Evolutionary conservation across 768 basidiomycete genomes (phyloP).

Genomic region (Boletus patriciae): DNA sequence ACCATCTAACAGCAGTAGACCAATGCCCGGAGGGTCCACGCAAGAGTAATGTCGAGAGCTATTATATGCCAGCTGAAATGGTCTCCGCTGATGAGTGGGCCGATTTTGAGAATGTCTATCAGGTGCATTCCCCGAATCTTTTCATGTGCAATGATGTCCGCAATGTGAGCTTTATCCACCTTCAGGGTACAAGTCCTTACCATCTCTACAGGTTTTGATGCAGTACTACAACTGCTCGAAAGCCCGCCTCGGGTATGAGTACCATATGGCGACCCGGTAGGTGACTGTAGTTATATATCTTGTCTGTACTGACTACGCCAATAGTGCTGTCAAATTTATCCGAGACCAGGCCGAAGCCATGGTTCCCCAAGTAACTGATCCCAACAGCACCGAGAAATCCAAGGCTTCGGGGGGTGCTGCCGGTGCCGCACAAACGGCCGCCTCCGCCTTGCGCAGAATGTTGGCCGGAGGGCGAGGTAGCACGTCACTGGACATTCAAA

Average conservation of each 20-base stretch:
- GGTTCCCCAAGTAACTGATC: slow-evolving; percentile 14
- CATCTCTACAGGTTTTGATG: slow-evolving; percentile 64
- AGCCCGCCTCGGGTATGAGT: slow-evolving; percentile 75
- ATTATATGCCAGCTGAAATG: slow-evolving; percentile 67
- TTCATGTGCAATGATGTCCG: slow-evolving; percentile 74
- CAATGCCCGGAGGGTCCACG: slow-evolving; percentile 31
- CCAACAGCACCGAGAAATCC: slow-evolving; percentile 24
- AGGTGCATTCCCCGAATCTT: slow-evolving; percentile 83
- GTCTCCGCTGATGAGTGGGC: slow-evolving; percentile 71
- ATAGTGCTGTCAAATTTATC: slow-evolving; percentile 82
- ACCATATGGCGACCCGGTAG: slow-evolving; percentile 84
- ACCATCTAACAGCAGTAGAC: slow-evolving; percentile 51
- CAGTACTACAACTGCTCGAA: slow-evolving; percentile 86
- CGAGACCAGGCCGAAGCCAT: slow-evolving; percentile 70
- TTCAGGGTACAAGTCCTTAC: neutral
- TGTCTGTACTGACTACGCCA: slow-evolving; percentile 7
- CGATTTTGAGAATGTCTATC: slow-evolving; percentile 88
- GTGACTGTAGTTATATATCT: slow-evolving; percentile 20
- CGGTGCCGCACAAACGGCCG: slow-evolving; percentile 63
- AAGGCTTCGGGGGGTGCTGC: slow-evolving; percentile 38
- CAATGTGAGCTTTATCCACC: slow-evolving; percentile 54
- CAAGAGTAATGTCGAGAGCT: slow-evolving; percentile 44
- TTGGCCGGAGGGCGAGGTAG: slow-evolving; percentile 53
- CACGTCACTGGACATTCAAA: slow-evolving; percentile 41
- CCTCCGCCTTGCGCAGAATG: slow-evolving; percentile 64